A percentile compares a stretch with the other conserved stretches of the same genome.
Conservation (phyloP, 306 rosid genomes). For the Sechiopsis laciniata region DNA sequence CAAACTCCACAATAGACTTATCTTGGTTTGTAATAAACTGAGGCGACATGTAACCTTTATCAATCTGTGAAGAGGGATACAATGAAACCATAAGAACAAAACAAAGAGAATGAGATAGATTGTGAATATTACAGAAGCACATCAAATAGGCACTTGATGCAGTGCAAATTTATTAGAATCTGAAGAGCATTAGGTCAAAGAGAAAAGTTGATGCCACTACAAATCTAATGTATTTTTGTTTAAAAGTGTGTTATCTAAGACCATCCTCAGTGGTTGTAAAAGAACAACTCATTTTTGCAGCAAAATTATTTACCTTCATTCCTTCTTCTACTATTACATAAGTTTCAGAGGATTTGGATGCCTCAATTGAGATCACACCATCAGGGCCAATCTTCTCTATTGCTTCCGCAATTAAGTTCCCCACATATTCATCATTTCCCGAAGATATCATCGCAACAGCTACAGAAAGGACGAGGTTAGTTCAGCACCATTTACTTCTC, state of each 20-base stretch:
- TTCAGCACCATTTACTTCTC: constrained; percentile 20
- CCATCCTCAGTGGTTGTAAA: neutral
- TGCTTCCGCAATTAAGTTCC: constrained; percentile 80
- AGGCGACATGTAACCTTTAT: constrained; percentile 88
- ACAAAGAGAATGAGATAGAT: neutral
- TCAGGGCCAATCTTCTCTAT: constrained; percentile 83
- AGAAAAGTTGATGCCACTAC: neutral
- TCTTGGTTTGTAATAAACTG: constrained; percentile 88
- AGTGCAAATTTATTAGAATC: neutral
- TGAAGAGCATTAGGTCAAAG: neutral
- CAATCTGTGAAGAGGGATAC: constrained; percentile 48
- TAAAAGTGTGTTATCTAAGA: neutral
- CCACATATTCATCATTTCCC: constrained; percentile 81
- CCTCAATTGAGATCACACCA: constrained; percentile 77
- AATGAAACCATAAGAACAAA: constrained; percentile 17
- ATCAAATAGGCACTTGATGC: neutral
- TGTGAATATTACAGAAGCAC: constrained; percentile 7
- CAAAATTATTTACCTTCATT: constrained; percentile 56
- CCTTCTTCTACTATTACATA: constrained; percentile 84
- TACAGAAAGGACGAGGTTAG: constrained; percentile 31
- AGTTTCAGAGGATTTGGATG: constrained; percentile 78
- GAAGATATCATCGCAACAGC: constrained; percentile 90
- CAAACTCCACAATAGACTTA: constrained; percentile 79
- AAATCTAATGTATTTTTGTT: neutral
- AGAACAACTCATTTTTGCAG: neutral